Percentiles rank a stretch among this genome's conserved stretches.
These are phyloP conservation scores for Microbotryum violaceum DNA, from an alignment of 1,284 basidiomycete species.

Conservation along the genomic window DNA sequence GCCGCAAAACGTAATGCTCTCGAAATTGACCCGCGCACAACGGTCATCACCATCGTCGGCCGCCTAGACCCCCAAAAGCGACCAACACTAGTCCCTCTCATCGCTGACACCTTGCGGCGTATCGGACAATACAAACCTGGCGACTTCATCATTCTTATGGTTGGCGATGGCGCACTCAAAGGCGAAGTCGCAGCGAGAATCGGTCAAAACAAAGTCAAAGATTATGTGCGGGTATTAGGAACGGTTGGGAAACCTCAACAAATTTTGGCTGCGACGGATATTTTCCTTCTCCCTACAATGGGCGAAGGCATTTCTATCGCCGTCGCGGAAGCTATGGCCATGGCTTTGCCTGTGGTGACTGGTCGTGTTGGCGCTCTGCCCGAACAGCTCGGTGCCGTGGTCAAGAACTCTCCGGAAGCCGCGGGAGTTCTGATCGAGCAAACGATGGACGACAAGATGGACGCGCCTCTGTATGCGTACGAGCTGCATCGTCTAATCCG, in stretches of 20 bases:
- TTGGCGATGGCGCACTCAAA: conserved; percentile 17
- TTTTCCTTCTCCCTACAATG: conserved; percentile 17
- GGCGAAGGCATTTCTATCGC: conserved; percentile 8
- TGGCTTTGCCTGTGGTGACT: conserved; percentile 12
- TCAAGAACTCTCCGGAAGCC: not conserved
- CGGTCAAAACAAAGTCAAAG: not conserved
- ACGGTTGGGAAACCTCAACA: conserved; percentile 13
- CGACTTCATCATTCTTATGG: conserved; percentile 21
- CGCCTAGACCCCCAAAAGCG: conserved; percentile 16
- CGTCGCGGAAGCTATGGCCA: conserved; percentile 24
- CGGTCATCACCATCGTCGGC: conserved; percentile 15
- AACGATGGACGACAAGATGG: conserved; percentile 7
- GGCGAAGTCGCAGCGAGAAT: conserved; percentile 6
- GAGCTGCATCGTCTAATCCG: conserved; percentile 12
- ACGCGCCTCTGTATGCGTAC: conserved; percentile 16
- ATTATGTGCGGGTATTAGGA: conserved; percentile 11
- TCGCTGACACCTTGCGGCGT: conserved; percentile 8
- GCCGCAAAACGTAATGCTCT: conserved; percentile 13
- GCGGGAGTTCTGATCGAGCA: conserved; percentile 19
- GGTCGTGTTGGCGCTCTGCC: conserved; percentile 5
- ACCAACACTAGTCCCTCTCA: conserved; percentile 16
- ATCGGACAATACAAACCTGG: conserved; percentile 7
- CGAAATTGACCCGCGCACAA: conserved; percentile 4
- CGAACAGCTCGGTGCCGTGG: conserved; percentile 13
- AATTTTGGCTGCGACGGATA: conserved; percentile 15